Evolutionary conservation across 2,329 filamentous ascomycete genomes (phyloP).

Genomic region (Fusarium mundagurra): DNA sequence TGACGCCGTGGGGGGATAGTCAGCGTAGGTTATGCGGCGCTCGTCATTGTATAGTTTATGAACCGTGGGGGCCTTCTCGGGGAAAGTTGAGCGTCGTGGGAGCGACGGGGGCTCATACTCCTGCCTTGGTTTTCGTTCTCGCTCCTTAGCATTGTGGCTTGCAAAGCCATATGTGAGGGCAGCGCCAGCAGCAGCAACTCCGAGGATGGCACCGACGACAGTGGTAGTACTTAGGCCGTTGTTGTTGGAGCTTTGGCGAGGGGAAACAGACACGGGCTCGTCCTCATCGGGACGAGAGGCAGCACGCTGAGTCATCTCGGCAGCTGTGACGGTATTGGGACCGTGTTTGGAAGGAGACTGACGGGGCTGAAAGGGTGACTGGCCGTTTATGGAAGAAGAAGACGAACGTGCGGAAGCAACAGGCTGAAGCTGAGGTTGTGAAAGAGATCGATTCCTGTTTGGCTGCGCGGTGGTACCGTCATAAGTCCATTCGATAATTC

Average conservation of each 20-base stretch:
- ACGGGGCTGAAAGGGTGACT: constrained; percentile 33
- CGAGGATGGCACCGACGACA: constrained; percentile 79
- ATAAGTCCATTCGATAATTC: constrained; percentile 61
- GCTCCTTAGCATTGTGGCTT: constrained; percentile 55
- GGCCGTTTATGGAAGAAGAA: constrained; percentile 36
- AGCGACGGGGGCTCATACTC: constrained; percentile 54
- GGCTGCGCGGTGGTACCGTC: constrained; percentile 49
- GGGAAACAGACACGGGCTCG: constrained; percentile 37
- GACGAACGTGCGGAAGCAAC: constrained; percentile 33
- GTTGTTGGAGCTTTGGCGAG: constrained; percentile 50
- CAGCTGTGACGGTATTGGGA: constrained; percentile 35
- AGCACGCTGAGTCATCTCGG: constrained; percentile 39
- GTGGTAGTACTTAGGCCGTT: constrained; percentile 66
- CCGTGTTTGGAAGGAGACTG: constrained; percentile 30
- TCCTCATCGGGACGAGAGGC: constrained; percentile 29
- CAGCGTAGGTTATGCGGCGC: constrained; percentile 28
- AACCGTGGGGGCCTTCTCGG: constrained; percentile 51
- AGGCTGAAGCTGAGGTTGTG: constrained; percentile 33
- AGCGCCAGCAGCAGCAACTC: constrained; percentile 78
- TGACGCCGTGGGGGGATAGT: constrained; percentile 30
- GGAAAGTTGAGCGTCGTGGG: constrained; percentile 58
- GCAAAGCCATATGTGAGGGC: constrained; percentile 76
- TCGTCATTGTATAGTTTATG: constrained; percentile 34
- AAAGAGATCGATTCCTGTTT: constrained; percentile 35
- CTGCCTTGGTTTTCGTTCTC: constrained; percentile 55